A percentile compares a stretch with the other conserved stretches of the same genome.
phyloP scores from a whole-genome alignment of 768 basidiomycete genomes.

The Hygrocybe punicea region DNA sequence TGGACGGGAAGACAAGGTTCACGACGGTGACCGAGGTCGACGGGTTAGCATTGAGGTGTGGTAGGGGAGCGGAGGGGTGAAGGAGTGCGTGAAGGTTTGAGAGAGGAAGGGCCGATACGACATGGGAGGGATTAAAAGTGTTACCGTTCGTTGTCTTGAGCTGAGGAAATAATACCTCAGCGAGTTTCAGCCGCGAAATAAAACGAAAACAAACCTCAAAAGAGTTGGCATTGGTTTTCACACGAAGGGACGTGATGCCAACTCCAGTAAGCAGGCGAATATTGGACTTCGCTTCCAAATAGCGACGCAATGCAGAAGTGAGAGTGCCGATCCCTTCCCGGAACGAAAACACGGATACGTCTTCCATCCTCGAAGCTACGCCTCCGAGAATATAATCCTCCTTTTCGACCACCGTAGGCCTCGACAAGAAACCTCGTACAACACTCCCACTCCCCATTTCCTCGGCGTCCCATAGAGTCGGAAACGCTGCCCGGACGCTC shows the following conservation, averaged over 20 bases:
- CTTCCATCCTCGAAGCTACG: constrained; percentile 46
- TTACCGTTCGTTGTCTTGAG: constrained; percentile 36
- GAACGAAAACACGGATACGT: constrained; percentile 79
- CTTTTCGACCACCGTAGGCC: constrained; percentile 12
- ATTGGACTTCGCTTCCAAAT: constrained; percentile 48
- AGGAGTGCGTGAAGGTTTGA: constrained; percentile 47
- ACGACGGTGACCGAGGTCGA: constrained; percentile 81
- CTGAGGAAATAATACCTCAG: constrained; percentile 8
- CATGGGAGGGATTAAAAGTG: constrained; percentile 49
- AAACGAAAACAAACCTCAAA: constrained; percentile 45
- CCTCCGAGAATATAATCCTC: constrained; percentile 49
- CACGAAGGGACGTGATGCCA: constrained; percentile 35
- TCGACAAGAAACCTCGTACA: constrained; percentile 51
- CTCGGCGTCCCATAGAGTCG: constrained; percentile 67
- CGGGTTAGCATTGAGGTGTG: constrained; percentile 67
- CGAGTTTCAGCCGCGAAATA: constrained; percentile 5
- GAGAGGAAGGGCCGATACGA: constrained; percentile 78
- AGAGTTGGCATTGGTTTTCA: constrained; percentile 28
- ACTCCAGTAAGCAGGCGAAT: constrained; percentile 54
- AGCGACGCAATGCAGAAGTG: constrained; percentile 49
- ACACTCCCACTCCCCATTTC: constrained; percentile 67
- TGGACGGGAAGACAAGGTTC: constrained; percentile 74
- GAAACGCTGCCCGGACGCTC: constrained; percentile 76
- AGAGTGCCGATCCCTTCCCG: constrained; percentile 70
- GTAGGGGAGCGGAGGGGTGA: constrained; percentile 41